phyloP scores from a whole-genome alignment of 2,329 filamentous ascomycete species.

The Penicillium sp. region DNA sequence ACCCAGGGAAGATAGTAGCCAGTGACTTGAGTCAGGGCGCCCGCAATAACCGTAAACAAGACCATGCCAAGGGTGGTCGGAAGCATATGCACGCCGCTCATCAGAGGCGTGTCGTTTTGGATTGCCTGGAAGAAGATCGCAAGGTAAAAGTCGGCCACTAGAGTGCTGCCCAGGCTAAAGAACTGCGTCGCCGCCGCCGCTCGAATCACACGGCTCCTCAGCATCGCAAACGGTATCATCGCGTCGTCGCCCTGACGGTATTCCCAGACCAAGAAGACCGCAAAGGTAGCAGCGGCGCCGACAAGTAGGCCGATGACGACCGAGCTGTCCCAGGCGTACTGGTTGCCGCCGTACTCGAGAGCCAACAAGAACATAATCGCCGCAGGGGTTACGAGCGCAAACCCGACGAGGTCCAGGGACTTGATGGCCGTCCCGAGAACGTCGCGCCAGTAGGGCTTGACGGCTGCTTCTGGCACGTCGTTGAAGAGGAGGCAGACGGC shows the following conservation, averaged over 20 bases:
- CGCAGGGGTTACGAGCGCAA: constrained; percentile 23
- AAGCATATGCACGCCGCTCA: too few species aligned
- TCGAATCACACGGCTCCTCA: constrained; percentile 29
- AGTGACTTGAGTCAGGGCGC: constrained; percentile 14
- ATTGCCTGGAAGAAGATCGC: too few species aligned
- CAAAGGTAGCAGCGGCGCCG: constrained; percentile 38
- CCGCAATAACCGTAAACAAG: constrained; percentile 9
- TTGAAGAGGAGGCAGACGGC: constrained; percentile 27
- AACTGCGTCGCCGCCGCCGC: too few species aligned
- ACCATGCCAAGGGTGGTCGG: too few species aligned
- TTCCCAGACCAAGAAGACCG: constrained; percentile 40
- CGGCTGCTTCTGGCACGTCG: constrained; percentile 11
- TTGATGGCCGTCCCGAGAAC: constrained; percentile 1
- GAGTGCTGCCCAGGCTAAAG: too few species aligned
- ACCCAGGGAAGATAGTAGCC: constrained; percentile 38
- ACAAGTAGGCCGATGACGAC: constrained; percentile 47
- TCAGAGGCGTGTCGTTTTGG: too few species aligned
- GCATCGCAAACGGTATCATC: constrained; percentile 38
- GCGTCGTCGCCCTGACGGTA: constrained; percentile 36
- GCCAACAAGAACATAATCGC: constrained; percentile 45
- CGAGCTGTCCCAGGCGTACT: constrained; percentile 36
- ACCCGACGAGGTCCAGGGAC: constrained; percentile 17
- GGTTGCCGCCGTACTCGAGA: constrained; percentile 46
- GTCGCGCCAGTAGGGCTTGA: not conserved
- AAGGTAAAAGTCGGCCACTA: too few species aligned